Conservation (phyloP, 2,329 filamentous ascomycete genomes). For the Aphanoascus verrucosus region DNA sequence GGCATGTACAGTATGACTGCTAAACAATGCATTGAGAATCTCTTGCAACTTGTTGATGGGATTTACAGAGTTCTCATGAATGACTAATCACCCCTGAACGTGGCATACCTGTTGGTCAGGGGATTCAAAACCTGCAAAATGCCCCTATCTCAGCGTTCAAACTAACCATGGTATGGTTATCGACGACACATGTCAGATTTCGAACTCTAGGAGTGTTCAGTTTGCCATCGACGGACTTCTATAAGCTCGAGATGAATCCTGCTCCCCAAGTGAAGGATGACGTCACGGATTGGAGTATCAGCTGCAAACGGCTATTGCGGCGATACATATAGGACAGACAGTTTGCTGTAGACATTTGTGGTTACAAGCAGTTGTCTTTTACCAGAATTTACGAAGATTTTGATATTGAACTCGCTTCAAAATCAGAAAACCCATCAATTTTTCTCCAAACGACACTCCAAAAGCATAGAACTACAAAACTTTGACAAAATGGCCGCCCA, state of each 20-base stretch:
- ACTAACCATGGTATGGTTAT: neutral
- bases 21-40: neutral
- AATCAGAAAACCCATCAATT: no score
- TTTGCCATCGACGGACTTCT: neutral
- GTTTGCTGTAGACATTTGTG: no score
- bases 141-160: neutral
- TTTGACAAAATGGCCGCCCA: neutral
- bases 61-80: neutral
- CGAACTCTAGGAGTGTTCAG: no score
- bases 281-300: neutral
- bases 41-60: neutral
- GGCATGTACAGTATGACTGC: conserved; percentile 1
- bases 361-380: no score
- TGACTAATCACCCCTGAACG: no score
- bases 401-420: no score
- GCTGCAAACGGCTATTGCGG: neutral
- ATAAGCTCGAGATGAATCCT: neutral
- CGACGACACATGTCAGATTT: neutral
- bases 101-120: no score
- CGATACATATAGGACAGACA: no score
- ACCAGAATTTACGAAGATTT: no score
- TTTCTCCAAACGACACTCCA: neutral
- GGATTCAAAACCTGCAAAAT: neutral
- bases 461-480: neutral
- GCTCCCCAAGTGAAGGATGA: neutral